Evolutionary conservation across 768 basidiomycete species (phyloP).

Genomic region (Macrocybe gigantea): DNA sequence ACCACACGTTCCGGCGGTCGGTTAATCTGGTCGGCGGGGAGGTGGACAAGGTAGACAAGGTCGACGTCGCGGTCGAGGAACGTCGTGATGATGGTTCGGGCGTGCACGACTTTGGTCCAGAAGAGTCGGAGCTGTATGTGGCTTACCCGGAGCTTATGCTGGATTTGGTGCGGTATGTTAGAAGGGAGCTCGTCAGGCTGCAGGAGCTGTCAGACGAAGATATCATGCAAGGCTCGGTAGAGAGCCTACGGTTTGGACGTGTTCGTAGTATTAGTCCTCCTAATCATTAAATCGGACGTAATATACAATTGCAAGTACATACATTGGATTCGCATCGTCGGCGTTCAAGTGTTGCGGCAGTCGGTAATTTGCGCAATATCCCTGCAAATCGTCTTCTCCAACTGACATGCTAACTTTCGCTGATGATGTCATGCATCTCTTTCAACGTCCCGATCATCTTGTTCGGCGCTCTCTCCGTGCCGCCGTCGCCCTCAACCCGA

Average conservation of each 20-base stretch:
- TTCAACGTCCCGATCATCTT: slow-evolving; percentile 32
- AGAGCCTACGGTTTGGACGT: slow-evolving; percentile 32
- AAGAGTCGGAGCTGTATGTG: slow-evolving; percentile 63
- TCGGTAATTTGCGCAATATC: too few species aligned
- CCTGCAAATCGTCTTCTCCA: too few species aligned
- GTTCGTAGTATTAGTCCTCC: slow-evolving; percentile 9
- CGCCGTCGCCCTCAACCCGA: slow-evolving; percentile 33
- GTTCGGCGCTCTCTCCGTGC: slow-evolving; percentile 38
- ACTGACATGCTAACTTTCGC: too few species aligned
- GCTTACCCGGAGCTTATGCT: slow-evolving; percentile 73
- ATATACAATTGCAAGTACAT: too few species aligned
- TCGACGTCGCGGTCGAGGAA: slow-evolving; percentile 56
- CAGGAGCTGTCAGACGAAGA: slow-evolving; percentile 45
- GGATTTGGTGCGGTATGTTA: slow-evolving; percentile 59
- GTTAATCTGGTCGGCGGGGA: slow-evolving; percentile 69
- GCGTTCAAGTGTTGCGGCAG: too few species aligned
- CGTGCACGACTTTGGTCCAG: slow-evolving; percentile 61
- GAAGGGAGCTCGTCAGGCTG: slow-evolving; percentile 67
- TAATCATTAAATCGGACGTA: too few species aligned
- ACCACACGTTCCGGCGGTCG: slow-evolving; percentile 45
- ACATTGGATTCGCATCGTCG: too few species aligned
- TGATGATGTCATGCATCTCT: slow-evolving; percentile 23
- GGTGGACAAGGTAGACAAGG: slow-evolving; percentile 52
- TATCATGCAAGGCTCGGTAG: slow-evolving; percentile 32
- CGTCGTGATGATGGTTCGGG: slow-evolving; percentile 61